These are phyloP conservation scores for Aspergillus fumigatiaffinis DNA, from an alignment of 2,329 filamentous ascomycete genomes.

Conservation along the genomic window DNA sequence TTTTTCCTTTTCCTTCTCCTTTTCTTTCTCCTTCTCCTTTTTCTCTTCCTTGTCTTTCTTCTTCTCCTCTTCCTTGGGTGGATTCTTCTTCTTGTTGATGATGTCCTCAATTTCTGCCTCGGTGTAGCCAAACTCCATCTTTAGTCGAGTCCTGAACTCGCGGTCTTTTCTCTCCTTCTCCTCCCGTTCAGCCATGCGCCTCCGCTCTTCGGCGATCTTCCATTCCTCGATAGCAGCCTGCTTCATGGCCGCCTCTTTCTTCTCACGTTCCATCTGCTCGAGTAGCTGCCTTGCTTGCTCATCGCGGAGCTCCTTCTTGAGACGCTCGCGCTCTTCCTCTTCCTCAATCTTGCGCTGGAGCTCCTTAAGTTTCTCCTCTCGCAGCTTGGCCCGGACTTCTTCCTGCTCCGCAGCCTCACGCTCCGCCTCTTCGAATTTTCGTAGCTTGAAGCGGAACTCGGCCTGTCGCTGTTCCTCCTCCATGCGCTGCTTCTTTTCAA, in stretches of 20 bases:
- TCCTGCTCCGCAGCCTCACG: constrained; percentile 31
- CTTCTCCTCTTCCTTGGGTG: constrained; percentile 27
- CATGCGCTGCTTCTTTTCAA: constrained; percentile 42
- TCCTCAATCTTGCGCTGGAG: constrained; percentile 35
- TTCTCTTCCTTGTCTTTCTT: constrained; percentile 18
- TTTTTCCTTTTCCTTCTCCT: constrained; percentile 18
- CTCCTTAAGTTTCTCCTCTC: constrained; percentile 28
- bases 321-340: constrained; percentile 44
- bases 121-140: constrained; percentile 36
- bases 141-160: constrained; percentile 35
- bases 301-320: constrained; percentile 32
- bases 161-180: constrained; percentile 28
- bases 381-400: constrained; percentile 27
- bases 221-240: constrained; percentile 40
- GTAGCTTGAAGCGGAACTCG: constrained; percentile 16
- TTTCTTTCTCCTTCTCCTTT: constrained; percentile 33
- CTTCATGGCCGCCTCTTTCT: constrained; percentile 33
- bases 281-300: constrained; percentile 45
- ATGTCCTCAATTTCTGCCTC: constrained; percentile 43
- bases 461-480: constrained; percentile 16
- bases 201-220: constrained; percentile 30
- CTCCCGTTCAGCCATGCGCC: constrained; percentile 28
- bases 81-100: constrained; percentile 37
- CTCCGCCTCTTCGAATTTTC: constrained; percentile 26
- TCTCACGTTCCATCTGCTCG: constrained; percentile 28